Conservation (phyloP, 2,329 filamentous ascomycete genomes). For the Ophiognomonia clavigignenti-juglandacearum region DNA sequence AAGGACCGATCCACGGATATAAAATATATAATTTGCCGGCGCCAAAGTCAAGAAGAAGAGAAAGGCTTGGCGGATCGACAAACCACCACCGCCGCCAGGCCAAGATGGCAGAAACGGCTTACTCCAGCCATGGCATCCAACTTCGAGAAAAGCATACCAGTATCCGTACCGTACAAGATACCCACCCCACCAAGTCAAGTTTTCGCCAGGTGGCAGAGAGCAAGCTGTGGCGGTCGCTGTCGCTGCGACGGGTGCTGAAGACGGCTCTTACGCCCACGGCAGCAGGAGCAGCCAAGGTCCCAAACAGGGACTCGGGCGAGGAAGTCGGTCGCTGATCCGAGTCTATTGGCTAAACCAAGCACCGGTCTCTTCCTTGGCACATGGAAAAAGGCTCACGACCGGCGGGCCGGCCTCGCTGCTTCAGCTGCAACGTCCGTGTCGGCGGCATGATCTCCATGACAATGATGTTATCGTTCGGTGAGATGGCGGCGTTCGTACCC, state of each 20-base stretch:
- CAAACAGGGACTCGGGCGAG: constrained; percentile 30
- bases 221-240: constrained; percentile 49
- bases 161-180: too few species aligned
- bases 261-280: constrained; percentile 59
- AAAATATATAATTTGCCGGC: too few species aligned
- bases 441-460: constrained; percentile 54
- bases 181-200: too few species aligned
- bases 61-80: too few species aligned
- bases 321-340: not conserved
- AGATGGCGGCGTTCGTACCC: constrained; percentile 55
- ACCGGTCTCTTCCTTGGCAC: constrained; percentile 60
- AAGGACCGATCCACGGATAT: too few species aligned
- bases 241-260: constrained; percentile 62
- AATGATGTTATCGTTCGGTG: constrained; percentile 54
- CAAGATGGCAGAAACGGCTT: too few species aligned
- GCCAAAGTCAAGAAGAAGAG: too few species aligned
- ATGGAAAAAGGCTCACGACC: constrained; percentile 52
- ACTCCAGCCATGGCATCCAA: too few species aligned
- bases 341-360: constrained; percentile 23
- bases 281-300: constrained; percentile 19
- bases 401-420: constrained; percentile 55
- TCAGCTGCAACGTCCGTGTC: constrained; percentile 53
- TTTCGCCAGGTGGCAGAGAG: constrained; percentile 24
- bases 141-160: not conserved
- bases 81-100: too few species aligned